A percentile compares a stretch with the other conserved stretches of the same genome.
These are phyloP conservation scores for Dactylonectria macrodidyma DNA, from an alignment of 2,329 filamentous ascomycete species.

Conservation along the genomic window DNA sequence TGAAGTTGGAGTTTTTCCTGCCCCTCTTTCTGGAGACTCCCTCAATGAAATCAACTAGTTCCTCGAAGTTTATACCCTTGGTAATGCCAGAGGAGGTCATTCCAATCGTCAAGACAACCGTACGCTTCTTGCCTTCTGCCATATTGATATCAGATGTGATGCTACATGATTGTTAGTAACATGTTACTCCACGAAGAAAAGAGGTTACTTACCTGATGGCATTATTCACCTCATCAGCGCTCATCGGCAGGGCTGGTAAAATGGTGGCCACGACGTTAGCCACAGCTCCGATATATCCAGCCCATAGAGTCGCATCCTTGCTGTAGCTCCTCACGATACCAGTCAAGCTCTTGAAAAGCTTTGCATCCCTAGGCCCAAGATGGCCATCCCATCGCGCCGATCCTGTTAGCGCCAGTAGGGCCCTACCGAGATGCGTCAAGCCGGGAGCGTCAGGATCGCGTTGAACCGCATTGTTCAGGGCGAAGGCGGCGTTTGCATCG, in stretches of 20 bases:
- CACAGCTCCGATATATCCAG: slow-evolving; percentile 66
- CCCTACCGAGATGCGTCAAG: slow-evolving; percentile 79
- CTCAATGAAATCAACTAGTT: slow-evolving; percentile 54
- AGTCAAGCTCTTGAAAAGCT: slow-evolving; percentile 60
- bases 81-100: slow-evolving; percentile 48
- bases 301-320: slow-evolving; percentile 64
- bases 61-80: slow-evolving; percentile 51
- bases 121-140: slow-evolving; percentile 54
- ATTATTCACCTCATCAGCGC: slow-evolving; percentile 51
- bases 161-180: slow-evolving; percentile 48
- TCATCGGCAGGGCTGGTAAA: slow-evolving; percentile 58
- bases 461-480: slow-evolving; percentile 80
- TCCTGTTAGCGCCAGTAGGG: slow-evolving; percentile 78
- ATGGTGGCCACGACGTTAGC: slow-evolving; percentile 61
- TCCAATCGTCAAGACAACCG: slow-evolving; percentile 55
- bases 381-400: slow-evolving; percentile 82
- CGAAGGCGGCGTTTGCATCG: slow-evolving; percentile 74
- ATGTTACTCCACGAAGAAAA: background rate
- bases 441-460: slow-evolving; percentile 80
- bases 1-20: slow-evolving; percentile 51
- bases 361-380: slow-evolving; percentile 63
- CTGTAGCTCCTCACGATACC: slow-evolving; percentile 57
- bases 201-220: slow-evolving; percentile 57
- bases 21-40: slow-evolving; percentile 51
- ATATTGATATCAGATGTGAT: slow-evolving; percentile 48